Base-by-base conservation (phyloP, 2,329 filamentous ascomycete species). In the Aspergillus sergii region DNA sequence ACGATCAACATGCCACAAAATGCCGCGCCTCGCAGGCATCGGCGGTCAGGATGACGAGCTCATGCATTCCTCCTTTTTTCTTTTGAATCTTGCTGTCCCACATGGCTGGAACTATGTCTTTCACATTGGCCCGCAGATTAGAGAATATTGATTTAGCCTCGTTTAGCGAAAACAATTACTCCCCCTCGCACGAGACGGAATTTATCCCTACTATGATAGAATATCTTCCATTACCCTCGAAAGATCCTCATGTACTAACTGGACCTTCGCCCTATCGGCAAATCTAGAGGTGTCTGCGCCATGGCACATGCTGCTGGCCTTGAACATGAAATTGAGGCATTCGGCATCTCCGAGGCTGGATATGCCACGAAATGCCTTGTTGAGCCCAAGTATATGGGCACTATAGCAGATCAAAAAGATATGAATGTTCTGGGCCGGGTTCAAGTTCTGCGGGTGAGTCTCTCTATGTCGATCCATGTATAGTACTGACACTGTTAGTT, bases 361-460 rank as follows among this genome's bases (percentile, higher is more conserved):
- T 68, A 60, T 63, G 57, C 64, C 8, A 60, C 65, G 9, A 74
- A 72, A 61, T 70, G 72, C 43, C 69, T 70, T 64, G 74, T 79
- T 21, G 70, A 75, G 34, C 70, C 72, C 8, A 73, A 74, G 62
- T 79, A 78, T 63, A 73, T 75, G 72, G 78, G 78, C 11, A 79
- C 77, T 1, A 30, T 69, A 11, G 68, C 73, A n/a, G 78, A 79
- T 63, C 69, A 74, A 58, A 68, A 62, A 41, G 78, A 79, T 58
- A 79, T 80, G 78, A 75, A 66, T 68, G 68, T 73, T 10, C 59
- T 80, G 63, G 78, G 78, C 14, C 74, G 78, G 66, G 72, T 73
- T 26, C 78, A 80, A 56, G 78, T 79, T 28, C 64, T 80, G 16
- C 71, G 78, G 54, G 78, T 77, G 69, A 60, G 72, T 65, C n/a